These are phyloP conservation scores for Prunus salicina DNA, from an alignment of 306 rosid genomes.

Conservation along the genomic window DNA sequence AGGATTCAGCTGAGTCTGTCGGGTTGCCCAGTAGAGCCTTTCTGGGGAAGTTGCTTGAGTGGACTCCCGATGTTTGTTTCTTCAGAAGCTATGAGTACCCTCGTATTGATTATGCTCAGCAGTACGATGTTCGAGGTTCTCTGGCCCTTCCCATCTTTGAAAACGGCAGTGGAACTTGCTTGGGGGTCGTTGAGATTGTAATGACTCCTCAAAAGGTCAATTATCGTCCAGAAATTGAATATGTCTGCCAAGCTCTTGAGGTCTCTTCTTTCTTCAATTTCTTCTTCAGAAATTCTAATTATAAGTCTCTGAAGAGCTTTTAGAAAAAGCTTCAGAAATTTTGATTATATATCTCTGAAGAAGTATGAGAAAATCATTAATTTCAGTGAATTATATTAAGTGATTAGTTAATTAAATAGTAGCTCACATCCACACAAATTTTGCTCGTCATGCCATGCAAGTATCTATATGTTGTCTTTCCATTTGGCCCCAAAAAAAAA, in stretches of 20 bases:
- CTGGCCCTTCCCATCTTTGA: constrained; percentile 54
- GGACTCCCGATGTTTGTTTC: constrained; percentile 37
- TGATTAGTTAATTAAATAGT: too few relatives aligned
- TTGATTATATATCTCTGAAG: too few relatives aligned
- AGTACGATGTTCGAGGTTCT: constrained; percentile 33
- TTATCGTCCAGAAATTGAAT: constrained; percentile 35
- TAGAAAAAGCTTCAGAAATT: too few relatives aligned
- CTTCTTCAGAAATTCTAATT: background rate
- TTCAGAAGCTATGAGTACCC: constrained; percentile 46
- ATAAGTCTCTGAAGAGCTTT: too few relatives aligned
- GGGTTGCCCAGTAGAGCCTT: constrained; percentile 18
- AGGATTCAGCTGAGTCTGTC: constrained; percentile 8
- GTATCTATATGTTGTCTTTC: too few relatives aligned
- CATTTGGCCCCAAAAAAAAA: too few relatives aligned
- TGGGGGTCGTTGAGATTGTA: constrained; percentile 47
- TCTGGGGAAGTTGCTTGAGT: constrained; percentile 27
- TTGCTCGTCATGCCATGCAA: too few relatives aligned
- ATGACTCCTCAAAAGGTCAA: constrained; percentile 29
- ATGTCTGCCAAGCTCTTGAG: constrained; percentile 45
- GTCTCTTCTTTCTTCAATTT: constrained; percentile 13
- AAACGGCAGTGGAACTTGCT: constrained; percentile 40
- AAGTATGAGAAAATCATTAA: too few relatives aligned
- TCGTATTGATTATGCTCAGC: constrained; percentile 3
- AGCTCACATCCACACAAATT: too few relatives aligned
- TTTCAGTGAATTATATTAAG: too few relatives aligned